Percentiles rank a stretch among this genome's conserved stretches.
These are phyloP conservation scores for Colletotrichum higginsianum DNA, from an alignment of 2,329 filamentous ascomycete genomes.

Conservation along the genomic window DNA sequence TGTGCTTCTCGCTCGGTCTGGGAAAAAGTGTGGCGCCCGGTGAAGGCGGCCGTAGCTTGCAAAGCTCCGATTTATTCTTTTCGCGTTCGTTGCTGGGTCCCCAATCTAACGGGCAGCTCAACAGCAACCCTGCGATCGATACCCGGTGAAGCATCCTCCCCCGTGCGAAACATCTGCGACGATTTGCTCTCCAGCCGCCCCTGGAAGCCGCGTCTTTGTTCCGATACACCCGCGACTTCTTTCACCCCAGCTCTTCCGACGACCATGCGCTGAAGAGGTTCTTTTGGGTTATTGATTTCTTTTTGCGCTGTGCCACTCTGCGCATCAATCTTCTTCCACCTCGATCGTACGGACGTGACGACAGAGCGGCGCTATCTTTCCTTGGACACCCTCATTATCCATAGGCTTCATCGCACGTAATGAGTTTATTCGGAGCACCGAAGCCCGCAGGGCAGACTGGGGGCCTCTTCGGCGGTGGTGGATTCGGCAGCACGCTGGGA, in stretches of 20 bases:
- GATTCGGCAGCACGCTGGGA: slow-evolving; percentile 52
- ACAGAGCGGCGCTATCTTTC: not conserved
- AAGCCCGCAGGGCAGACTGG: slow-evolving; percentile 50
- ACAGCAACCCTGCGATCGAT: slow-evolving; percentile 25
- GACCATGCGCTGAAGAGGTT: slow-evolving; percentile 31
- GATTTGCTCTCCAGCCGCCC: not conserved
- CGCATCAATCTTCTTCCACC: slow-evolving; percentile 6
- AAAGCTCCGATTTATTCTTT: slow-evolving; percentile 44
- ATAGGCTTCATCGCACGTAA: slow-evolving; percentile 48
- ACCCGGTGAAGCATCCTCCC: slow-evolving; percentile 7
- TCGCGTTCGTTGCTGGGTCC: slow-evolving; percentile 38
- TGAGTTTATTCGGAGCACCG: slow-evolving; percentile 57
- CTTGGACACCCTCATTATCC: slow-evolving; percentile 8
- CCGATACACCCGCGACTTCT: slow-evolving; percentile 34
- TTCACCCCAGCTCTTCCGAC: not conserved
- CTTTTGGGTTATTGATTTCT: slow-evolving; percentile 26
- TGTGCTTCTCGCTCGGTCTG: slow-evolving; percentile 32
- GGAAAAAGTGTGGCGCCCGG: slow-evolving; percentile 36
- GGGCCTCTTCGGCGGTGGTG: slow-evolving; percentile 44
- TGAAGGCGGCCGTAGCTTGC: slow-evolving; percentile 38
- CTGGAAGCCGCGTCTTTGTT: slow-evolving; percentile 5
- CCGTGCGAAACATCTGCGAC: not conserved
- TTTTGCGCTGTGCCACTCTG: slow-evolving; percentile 18
- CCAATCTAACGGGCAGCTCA: slow-evolving; percentile 25
- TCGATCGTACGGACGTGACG: not conserved